phyloP scores from a whole-genome alignment of 352 stramenopile species.

The Phytophthora meadii region DNA sequence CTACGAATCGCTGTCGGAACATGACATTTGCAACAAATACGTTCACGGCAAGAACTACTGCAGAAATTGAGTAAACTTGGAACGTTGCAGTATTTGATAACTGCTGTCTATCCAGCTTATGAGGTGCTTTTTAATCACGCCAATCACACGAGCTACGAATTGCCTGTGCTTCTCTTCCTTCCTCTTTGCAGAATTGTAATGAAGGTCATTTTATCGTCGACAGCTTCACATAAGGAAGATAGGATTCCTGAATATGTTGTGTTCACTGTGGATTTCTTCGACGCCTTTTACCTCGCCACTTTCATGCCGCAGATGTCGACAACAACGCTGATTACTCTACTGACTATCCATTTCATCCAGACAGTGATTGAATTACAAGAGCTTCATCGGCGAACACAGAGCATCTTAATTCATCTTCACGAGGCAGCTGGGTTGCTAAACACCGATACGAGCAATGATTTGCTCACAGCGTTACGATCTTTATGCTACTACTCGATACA shows the following conservation, averaged over 20 bases:
- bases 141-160: constrained; percentile 5
- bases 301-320: constrained; percentile 14
- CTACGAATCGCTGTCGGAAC: constrained; percentile 1
- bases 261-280: constrained; percentile 27
- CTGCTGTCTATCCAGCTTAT: constrained; percentile 8
- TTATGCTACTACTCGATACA: constrained; percentile 2
- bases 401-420: constrained; percentile 3
- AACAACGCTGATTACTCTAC: not conserved
- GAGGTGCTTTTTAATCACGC: constrained; percentile 11
- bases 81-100: not conserved
- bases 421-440: not conserved
- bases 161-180: constrained; percentile 3
- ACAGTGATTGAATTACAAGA: constrained; percentile 9
- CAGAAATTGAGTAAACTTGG: not conserved
- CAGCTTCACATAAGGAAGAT: constrained; percentile 10
- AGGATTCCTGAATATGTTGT: constrained; percentile 17
- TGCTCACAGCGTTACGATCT: not conserved
- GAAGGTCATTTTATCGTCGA: not conserved
- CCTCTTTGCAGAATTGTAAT: constrained; percentile 10
- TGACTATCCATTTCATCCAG: constrained; percentile 8
- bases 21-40: constrained; percentile 1
- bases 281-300: constrained; percentile 21
- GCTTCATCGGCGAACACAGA: constrained; percentile 10
- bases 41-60: constrained; percentile 1
- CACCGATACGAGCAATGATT: not conserved